Evolutionary conservation across 164 flowering plant genomes (phyloP).

Genomic region (Stephania japonica): DNA sequence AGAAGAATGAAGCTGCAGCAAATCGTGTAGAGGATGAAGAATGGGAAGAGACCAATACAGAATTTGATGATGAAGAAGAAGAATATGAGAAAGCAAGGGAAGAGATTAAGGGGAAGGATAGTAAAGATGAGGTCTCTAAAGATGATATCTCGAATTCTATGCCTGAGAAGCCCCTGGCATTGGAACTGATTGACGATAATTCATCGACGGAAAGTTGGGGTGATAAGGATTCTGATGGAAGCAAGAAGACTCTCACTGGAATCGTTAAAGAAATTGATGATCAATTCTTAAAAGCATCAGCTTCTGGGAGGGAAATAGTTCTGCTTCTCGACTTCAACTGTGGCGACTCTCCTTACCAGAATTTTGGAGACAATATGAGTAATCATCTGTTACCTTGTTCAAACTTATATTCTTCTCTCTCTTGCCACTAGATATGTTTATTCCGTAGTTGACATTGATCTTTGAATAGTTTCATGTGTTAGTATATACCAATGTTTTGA

Average conservation of each 20-base stretch:
- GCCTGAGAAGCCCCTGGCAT: constrained; percentile 21
- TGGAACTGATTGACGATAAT: constrained; percentile 44
- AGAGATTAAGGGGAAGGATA: constrained; percentile 5
- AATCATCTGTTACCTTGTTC: constrained; percentile 12
- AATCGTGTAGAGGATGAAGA: constrained; percentile 57
- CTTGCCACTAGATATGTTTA: background rate
- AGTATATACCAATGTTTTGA: background rate
- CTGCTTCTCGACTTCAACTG: constrained; percentile 53
- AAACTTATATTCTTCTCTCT: background rate
- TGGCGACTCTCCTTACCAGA: constrained; percentile 30
- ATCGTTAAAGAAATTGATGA: constrained; percentile 74
- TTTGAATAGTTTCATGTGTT: background rate
- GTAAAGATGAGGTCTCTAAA: constrained; percentile 14
- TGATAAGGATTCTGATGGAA: constrained; percentile 44
- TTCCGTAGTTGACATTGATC: background rate
- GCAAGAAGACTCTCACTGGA: constrained; percentile 49
- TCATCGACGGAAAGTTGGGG: constrained; percentile 50
- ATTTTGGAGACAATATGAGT: constrained; percentile 47
- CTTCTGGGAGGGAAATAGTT: constrained; percentile 51
- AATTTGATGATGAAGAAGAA: constrained; percentile 51
- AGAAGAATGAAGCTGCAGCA: constrained; percentile 20
- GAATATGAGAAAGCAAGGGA: constrained; percentile 2
- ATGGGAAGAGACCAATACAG: constrained; percentile 66
- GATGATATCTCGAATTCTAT: constrained; percentile 15
- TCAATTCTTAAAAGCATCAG: constrained; percentile 69